phyloP scores from a whole-genome alignment of 2,329 filamentous ascomycete genomes.

The Cladosporium sp. region DNA sequence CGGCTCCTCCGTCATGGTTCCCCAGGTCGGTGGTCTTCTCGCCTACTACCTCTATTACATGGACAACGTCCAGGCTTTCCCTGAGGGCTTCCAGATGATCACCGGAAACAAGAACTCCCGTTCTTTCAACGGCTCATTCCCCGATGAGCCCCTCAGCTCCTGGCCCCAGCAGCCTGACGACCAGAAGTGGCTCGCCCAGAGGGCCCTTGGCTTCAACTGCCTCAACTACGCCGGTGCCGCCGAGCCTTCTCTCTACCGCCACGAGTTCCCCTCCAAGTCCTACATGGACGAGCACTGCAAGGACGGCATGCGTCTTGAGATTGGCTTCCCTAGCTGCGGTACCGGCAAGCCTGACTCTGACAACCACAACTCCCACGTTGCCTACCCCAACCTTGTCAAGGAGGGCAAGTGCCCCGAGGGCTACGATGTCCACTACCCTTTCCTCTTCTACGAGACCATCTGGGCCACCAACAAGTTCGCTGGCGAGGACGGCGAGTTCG shows the following conservation, averaged over 20 bases:
- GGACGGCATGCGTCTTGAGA: conserved; percentile 78
- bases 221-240: conserved; percentile 70
- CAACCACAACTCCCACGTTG: conserved; percentile 66
- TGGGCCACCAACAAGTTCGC: conserved; percentile 70
- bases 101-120: conserved; percentile 69
- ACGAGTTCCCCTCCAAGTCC: conserved; percentile 75
- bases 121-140: conserved; percentile 68
- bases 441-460: conserved; percentile 83
- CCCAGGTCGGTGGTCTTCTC: conserved; percentile 79
- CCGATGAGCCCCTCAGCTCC: conserved; percentile 66
- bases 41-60: conserved; percentile 85
- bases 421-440: conserved; percentile 67
- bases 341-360: conserved; percentile 63
- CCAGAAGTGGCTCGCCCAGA: conserved; percentile 71
- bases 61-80: conserved; percentile 69
- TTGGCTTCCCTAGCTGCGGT: conserved; percentile 91
- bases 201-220: conserved; percentile 92
- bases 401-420: conserved; percentile 72
- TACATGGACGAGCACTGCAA: conserved; percentile 78
- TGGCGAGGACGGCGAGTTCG: conserved; percentile 65
- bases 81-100: conserved; percentile 76
- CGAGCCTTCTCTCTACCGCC: conserved; percentile 77
- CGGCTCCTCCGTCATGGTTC: conserved; percentile 66
- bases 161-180: conserved; percentile 68
- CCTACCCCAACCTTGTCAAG: conserved; percentile 76